Evolutionary conservation across 805 yeast genomes (phyloP), one percentile per base, ranked within the genome.

Genomic region (Candida tammaniensis): DNA sequence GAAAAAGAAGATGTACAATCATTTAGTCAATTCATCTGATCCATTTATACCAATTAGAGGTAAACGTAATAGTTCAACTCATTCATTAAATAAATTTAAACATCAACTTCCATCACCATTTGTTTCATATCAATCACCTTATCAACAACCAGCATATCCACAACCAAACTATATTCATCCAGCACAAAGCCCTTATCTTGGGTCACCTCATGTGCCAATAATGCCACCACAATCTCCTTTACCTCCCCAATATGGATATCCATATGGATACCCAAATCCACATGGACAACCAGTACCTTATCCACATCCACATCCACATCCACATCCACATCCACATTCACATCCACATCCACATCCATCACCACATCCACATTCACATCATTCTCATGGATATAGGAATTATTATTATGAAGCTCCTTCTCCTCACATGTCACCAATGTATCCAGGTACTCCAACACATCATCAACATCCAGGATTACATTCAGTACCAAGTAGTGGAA

Each of bases 21-120:
- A 23, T 22, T 17, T 24, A 22, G 39, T 39, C 5, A 44, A 46
- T 31, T 31, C 52, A 13, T 55, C 62, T 2, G 60, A 57, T 24
- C 38, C 55, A 6, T 45, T 46, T 22, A 36, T 49, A 2, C 48
- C 48, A 16, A 20, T 19, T 9, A 25, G 31, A 16, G n/a, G 15
- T 3, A 40, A 28, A 17, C 35, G 33, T 12, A 38, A 30, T 20
- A 24, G n/a, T 20, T 38, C 42, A 1, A 43, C 39, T 23, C 21
- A 41, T 8, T 56, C 62, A 13, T 40, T 49, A 18, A 45, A 45
- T 30, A 44, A 49, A 9, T 28, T 27, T 14, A 32, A 37, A 8
- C 24, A 22, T 19, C 27, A 14, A 12, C 23, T 17, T 5, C 22
- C 38, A 17, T 22, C 39, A 7, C 35, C 38, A 17, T 27, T 23